phyloP scores from a whole-genome alignment of 75 land plant genomes.

The Larix kaempferi region DNA sequence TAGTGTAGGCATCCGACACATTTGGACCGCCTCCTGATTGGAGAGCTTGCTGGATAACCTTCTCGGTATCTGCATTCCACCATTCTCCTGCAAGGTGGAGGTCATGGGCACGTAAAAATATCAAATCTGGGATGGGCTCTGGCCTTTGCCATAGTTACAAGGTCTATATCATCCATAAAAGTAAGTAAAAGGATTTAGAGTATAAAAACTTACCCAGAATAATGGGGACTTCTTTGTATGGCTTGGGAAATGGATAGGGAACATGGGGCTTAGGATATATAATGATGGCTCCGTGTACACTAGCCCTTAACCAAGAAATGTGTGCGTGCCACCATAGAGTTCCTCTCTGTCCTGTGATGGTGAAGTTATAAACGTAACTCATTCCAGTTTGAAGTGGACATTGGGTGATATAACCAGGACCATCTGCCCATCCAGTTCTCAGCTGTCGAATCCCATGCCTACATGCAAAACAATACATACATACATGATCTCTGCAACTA shows the following conservation, averaged over 20 bases:
- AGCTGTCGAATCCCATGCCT: constrained; percentile 55
- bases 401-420: constrained; percentile 48
- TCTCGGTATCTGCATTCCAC: constrained; percentile 78
- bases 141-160: background rate
- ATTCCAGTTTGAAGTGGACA: constrained; percentile 44
- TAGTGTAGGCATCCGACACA: constrained; percentile 75
- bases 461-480: background rate
- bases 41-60: constrained; percentile 51
- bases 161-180: background rate
- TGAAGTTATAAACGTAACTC: constrained; percentile 41
- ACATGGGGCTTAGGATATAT: constrained; percentile 34
- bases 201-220: constrained; percentile 26
- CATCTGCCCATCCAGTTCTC: constrained; percentile 41
- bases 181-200: background rate
- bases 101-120: background rate
- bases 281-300: constrained; percentile 42
- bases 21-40: constrained; percentile 60
- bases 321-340: constrained; percentile 47
- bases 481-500: no score
- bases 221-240: constrained; percentile 35
- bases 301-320: constrained; percentile 48
- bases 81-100: constrained; percentile 58
- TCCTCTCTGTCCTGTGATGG: constrained; percentile 32
- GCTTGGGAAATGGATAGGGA: constrained; percentile 40
- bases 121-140: no score